Evolutionary conservation across 768 basidiomycete species (phyloP).

Genomic region (Pleurotus djamor): DNA sequence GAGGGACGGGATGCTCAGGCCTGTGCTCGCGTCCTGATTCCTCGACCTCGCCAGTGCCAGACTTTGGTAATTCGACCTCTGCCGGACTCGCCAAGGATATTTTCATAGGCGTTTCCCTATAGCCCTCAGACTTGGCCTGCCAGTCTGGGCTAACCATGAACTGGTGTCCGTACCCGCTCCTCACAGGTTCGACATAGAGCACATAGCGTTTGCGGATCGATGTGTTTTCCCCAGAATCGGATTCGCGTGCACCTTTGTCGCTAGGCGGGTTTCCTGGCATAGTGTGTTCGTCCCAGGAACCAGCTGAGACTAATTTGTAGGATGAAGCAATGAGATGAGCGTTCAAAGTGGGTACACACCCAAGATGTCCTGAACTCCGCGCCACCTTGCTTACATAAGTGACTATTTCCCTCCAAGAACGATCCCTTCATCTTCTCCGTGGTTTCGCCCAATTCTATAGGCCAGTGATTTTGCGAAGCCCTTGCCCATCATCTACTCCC

Average conservation of each 20-base stretch:
- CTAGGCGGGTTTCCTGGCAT: neutral
- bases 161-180: neutral
- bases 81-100: neutral
- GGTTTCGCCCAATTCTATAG: no score
- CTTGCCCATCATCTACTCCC: no score
- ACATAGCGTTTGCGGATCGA: neutral
- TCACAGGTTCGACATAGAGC: neutral
- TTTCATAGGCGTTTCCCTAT: neutral
- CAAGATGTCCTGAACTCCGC: no score
- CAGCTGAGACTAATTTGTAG: neutral
- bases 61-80: neutral
- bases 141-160: neutral
- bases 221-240: neutral
- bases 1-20: neutral
- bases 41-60: neutral
- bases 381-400: no score
- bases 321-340: no score
- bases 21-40: neutral
- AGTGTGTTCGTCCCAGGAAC: neutral
- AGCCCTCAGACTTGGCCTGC: neutral
- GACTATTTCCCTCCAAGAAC: no score
- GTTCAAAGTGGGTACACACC: no score
- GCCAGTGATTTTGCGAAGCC: no score
- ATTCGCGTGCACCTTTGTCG: neutral
- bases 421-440: no score